Percentiles rank a stretch among this genome's conserved stretches.
These are phyloP conservation scores for Zymoseptoria ardabiliae DNA, from an alignment of 2,329 filamentous ascomycete species.

Conservation along the genomic window DNA sequence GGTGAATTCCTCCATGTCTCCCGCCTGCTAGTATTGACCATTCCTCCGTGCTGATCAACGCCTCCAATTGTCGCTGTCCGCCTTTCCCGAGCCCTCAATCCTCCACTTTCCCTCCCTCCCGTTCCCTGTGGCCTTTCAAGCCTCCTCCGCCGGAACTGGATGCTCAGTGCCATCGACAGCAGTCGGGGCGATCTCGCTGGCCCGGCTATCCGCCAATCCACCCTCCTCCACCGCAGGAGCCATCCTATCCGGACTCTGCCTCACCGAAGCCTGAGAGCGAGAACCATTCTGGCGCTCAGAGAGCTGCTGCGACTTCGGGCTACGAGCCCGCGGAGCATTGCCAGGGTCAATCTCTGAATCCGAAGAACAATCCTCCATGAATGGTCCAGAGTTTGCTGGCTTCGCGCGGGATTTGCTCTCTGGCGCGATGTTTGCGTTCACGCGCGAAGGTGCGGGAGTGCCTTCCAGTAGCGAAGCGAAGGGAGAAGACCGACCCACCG, in stretches of 20 bases:
- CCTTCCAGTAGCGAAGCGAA: background rate
- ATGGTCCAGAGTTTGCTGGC: background rate
- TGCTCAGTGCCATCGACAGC: no score
- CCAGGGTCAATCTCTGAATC: background rate
- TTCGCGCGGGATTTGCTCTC: background rate
- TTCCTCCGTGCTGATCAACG: no score
- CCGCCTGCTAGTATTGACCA: no score
- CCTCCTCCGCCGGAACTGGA: no score
- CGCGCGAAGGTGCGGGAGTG: background rate
- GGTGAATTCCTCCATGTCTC: no score
- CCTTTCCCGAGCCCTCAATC: no score
- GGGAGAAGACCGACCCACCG: background rate
- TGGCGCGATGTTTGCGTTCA: background rate
- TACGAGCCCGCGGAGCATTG: background rate
- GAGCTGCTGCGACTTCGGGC: background rate
- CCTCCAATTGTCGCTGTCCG: no score
- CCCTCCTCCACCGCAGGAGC: background rate
- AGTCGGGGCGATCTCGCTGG: no score
- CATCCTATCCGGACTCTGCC: no score
- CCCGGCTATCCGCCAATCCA: background rate
- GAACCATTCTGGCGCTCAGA: background rate
- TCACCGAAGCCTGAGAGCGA: background rate
- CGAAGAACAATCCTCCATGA: background rate
- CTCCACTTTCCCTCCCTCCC: no score
- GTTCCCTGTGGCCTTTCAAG: no score